These are phyloP conservation scores for Auricularia heimuer DNA, from an alignment of 768 basidiomycete genomes.

Conservation along the genomic window DNA sequence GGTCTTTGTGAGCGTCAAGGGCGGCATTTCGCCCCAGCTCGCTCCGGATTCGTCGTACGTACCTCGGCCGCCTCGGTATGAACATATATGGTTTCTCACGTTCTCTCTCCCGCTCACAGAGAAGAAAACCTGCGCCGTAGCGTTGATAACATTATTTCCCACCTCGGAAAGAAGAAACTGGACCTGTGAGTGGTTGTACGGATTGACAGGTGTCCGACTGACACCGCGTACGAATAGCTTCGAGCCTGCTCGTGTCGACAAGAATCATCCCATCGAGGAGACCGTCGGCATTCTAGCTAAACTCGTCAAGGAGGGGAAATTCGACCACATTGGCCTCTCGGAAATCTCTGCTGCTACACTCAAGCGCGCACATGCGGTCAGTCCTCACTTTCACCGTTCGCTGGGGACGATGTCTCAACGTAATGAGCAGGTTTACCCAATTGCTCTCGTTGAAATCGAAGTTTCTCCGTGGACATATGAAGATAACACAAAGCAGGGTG, in stretches of 20 bases:
- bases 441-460: conserved; percentile 58
- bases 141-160: conserved; percentile 4
- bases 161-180: conserved; percentile 7
- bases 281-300: conserved; percentile 29
- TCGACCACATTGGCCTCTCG: conserved; percentile 50
- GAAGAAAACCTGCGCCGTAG: conserved; percentile 6
- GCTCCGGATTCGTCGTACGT: conserved; percentile 7
- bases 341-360: conserved; percentile 45
- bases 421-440: conserved; percentile 30
- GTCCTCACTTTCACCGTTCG: conserved; percentile 9
- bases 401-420: too few species aligned
- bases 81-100: background rate
- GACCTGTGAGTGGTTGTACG: conserved; percentile 3
- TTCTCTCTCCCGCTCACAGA: background rate
- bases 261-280: conserved; percentile 32
- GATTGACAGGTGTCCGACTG: background rate
- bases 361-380: conserved; percentile 27
- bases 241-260: conserved; percentile 40
- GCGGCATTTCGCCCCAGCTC: conserved; percentile 3
- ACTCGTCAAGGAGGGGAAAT: conserved; percentile 44
- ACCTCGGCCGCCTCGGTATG: background rate
- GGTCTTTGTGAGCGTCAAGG: conserved; percentile 2
- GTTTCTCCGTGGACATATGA: conserved; percentile 53
- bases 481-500: conserved; percentile 37
- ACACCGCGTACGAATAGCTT: conserved; percentile 19